Evolutionary conservation across 75 land plant species (phyloP).

Genomic region (Isoetes taiwanensis): DNA sequence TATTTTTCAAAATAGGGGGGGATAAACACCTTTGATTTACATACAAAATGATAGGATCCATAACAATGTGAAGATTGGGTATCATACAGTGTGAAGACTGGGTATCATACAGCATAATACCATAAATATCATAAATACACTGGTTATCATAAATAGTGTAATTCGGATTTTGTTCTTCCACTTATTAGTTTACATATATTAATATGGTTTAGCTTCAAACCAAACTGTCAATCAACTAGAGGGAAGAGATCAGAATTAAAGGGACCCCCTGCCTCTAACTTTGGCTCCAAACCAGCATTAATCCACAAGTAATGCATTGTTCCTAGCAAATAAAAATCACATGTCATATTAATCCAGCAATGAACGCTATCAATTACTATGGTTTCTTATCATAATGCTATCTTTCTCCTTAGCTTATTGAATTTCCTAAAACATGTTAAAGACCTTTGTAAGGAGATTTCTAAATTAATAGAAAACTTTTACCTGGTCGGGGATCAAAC

Average conservation of each 20-base stretch:
- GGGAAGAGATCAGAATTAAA: constrained; percentile 14
- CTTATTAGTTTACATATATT: too few species aligned
- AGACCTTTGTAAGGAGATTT: neutral
- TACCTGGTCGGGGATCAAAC: constrained; percentile 31
- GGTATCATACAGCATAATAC: too few species aligned
- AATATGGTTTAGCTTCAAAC: too few species aligned
- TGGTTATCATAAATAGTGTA: too few species aligned
- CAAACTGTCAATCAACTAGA: too few species aligned
- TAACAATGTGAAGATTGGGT: too few species aligned
- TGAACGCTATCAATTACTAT: neutral
- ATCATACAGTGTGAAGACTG: too few species aligned
- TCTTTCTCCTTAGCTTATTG: neutral
- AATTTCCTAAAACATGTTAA: neutral
- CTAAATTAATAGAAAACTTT: neutral
- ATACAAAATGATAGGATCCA: too few species aligned
- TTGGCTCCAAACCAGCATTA: constrained; percentile 10
- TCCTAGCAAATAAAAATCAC: constrained; percentile 6
- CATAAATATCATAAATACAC: too few species aligned
- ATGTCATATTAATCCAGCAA: neutral
- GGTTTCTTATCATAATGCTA: neutral
- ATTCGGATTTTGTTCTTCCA: too few species aligned
- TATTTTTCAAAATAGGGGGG: too few species aligned
- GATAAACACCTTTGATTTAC: too few species aligned
- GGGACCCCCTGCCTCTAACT: constrained; percentile 1
- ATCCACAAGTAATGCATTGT: constrained; percentile 16